A percentile compares a stretch with the other conserved stretches of the same genome.
phyloP scores from a whole-genome alignment of 139 green algal genomes.

The Closterium sp. region DNA sequence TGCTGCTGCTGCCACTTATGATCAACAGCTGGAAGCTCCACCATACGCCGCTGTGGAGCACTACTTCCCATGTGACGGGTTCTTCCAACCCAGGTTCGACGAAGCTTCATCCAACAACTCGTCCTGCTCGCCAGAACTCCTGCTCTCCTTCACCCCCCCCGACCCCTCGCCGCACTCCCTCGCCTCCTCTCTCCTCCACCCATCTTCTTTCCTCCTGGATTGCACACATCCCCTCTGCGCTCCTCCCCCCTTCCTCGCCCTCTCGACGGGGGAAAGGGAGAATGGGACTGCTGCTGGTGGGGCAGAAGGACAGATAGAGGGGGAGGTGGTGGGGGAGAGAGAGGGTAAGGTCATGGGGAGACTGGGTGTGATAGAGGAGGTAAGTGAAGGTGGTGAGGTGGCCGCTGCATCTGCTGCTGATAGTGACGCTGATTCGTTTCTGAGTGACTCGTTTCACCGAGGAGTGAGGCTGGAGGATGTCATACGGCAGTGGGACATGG shows the following conservation, averaged over 20 bases:
- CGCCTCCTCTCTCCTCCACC: background rate
- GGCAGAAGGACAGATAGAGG: too few species aligned
- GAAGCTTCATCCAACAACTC: background rate
- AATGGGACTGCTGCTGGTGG: too few species aligned
- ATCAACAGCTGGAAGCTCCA: background rate
- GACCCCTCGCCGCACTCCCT: background rate
- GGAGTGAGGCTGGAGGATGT: too few species aligned
- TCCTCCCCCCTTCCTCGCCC: background rate
- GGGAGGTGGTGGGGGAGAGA: too few species aligned
- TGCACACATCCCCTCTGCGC: background rate
- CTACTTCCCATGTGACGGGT: background rate
- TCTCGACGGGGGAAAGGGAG: background rate
- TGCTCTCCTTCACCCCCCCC: background rate
- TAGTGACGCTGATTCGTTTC: too few species aligned
- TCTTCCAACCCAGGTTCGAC: background rate
- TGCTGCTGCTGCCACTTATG: background rate
- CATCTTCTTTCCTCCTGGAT: background rate
- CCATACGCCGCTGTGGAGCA: background rate
- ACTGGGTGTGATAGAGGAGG: background rate
- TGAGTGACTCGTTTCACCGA: too few species aligned
- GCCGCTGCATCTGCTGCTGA: background rate
- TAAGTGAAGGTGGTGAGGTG: background rate
- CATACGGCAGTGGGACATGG: too few species aligned
- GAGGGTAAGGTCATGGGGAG: background rate
- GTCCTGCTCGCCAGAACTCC: background rate